Percentiles rank a stretch among this genome's conserved stretches.
These are phyloP conservation scores for Sinapis alba DNA, from an alignment of 441 rosid genomes.

Conservation along the genomic window DNA sequence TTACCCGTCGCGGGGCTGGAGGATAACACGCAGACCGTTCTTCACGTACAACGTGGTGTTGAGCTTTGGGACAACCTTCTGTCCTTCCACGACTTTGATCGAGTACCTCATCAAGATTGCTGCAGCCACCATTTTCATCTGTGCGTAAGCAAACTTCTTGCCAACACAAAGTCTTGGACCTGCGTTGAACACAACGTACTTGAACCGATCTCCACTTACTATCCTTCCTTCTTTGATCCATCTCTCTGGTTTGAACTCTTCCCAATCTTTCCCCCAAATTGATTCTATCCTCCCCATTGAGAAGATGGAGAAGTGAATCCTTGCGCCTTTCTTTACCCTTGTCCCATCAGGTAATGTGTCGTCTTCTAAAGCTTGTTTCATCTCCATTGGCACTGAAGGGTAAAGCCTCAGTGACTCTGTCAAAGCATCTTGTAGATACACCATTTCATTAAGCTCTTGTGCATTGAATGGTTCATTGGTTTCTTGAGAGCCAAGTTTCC, in stretches of 20 bases:
- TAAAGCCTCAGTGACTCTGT: constrained; percentile 76
- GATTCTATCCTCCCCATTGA: constrained; percentile 66
- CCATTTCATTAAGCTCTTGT: constrained; percentile 60
- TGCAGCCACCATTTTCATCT: constrained; percentile 89
- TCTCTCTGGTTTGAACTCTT: constrained; percentile 77
- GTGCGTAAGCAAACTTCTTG: constrained; percentile 73
- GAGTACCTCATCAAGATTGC: constrained; percentile 61
- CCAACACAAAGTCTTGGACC: constrained; percentile 80
- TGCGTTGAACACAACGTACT: constrained; percentile 73
- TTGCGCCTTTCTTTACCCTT: constrained; percentile 51
- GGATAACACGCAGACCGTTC: constrained; percentile 56
- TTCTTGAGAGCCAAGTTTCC: background rate
- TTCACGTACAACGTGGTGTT: constrained; percentile 79
- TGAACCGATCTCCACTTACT: constrained; percentile 63
- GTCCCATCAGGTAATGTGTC: constrained; percentile 67
- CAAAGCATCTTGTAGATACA: constrained; percentile 72
- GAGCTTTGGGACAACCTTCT: constrained; percentile 58
- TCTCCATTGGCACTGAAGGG: constrained; percentile 75
- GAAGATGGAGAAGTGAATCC: constrained; percentile 49
- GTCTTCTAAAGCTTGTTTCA: constrained; percentile 64
- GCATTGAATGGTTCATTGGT: constrained; percentile 33
- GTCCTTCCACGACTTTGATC: constrained; percentile 54
- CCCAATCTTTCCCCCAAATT: constrained; percentile 71
- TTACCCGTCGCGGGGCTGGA: constrained; percentile 47
- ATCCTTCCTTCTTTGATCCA: constrained; percentile 63